phyloP scores from a whole-genome alignment of 2,329 filamentous ascomycete species.

The Trichoderma sp. region DNA sequence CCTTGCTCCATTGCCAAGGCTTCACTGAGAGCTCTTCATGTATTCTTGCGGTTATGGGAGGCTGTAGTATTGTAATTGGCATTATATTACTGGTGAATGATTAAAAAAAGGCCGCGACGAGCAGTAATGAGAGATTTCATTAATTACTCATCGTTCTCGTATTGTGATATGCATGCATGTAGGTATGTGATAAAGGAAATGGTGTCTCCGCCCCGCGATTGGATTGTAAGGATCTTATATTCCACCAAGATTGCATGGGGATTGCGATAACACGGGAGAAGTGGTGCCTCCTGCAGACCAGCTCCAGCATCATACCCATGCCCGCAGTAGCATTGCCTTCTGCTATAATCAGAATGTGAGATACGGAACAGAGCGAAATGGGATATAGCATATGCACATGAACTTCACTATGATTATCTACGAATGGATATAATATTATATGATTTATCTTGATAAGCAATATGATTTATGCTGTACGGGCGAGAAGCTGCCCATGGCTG shows the following conservation, averaged over 20 bases:
- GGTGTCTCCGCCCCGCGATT: background rate
- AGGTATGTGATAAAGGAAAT: constrained; percentile 2
- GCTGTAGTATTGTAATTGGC: background rate
- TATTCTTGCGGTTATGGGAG: background rate
- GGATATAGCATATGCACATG: background rate
- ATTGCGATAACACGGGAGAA: background rate
- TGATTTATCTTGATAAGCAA: background rate
- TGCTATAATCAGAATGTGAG: background rate
- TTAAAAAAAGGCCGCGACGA: background rate
- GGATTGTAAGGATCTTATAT: background rate
- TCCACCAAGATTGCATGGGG: background rate
- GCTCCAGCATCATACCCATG: background rate
- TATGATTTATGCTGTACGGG: background rate
- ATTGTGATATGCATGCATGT: background rate
- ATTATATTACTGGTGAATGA: background rate
- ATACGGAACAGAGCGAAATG: background rate
- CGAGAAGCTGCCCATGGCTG: background rate
- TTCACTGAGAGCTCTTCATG: background rate
- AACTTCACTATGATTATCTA: background rate
- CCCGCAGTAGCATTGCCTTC: background rate
- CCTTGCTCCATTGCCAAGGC: background rate
- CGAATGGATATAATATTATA: background rate
- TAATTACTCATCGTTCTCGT: constrained; percentile 3
- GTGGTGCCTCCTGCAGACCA: background rate
- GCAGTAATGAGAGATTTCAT: background rate